Evolutionary conservation across 148 eudicot genomes (phyloP).

Genomic region (Camellia lanceoleosa): DNA sequence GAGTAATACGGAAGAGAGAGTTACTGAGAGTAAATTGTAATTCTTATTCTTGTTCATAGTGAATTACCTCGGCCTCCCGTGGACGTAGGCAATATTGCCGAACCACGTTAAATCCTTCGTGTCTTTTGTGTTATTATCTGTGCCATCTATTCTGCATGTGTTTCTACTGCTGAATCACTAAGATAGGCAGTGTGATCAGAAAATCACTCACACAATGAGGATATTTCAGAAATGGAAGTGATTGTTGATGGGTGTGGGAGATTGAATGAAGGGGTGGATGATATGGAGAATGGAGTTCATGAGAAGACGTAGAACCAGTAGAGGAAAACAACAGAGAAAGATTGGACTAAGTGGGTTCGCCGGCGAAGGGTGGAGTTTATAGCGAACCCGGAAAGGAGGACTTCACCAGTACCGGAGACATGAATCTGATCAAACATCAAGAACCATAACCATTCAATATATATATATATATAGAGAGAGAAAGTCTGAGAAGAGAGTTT

Average conservation of each 20-base stretch:
- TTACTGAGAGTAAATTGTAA: too few relatives aligned
- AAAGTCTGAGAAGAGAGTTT: too few relatives aligned
- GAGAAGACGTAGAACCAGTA: slow-evolving; percentile 90
- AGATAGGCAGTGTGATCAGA: too few relatives aligned
- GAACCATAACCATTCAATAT: not conserved
- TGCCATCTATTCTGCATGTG: too few relatives aligned
- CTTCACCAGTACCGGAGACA: slow-evolving; percentile 78
- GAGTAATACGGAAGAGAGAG: too few relatives aligned
- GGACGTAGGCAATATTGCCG: too few relatives aligned
- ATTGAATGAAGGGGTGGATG: not conserved
- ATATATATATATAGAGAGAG: not conserved
- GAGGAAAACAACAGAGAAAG: slow-evolving; percentile 74
- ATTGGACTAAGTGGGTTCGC: slow-evolving; percentile 61
- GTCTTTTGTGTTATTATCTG: too few relatives aligned
- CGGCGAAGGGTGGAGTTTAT: slow-evolving; percentile 65
- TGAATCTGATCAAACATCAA: slow-evolving; percentile 23
- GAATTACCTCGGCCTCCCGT: too few relatives aligned
- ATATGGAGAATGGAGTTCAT: slow-evolving; percentile 18
- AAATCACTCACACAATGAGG: too few relatives aligned
- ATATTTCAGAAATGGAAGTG: not conserved
- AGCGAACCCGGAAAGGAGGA: slow-evolving; percentile 66
- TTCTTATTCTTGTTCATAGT: too few relatives aligned
- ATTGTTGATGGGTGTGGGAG: not conserved
- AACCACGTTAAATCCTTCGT: too few relatives aligned
- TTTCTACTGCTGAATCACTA: too few relatives aligned